A percentile compares a stretch with the other conserved stretches of the same genome.
Conservation (phyloP, 371 early-diverging fungal species). For the Syncephalis fuscata region DNA sequence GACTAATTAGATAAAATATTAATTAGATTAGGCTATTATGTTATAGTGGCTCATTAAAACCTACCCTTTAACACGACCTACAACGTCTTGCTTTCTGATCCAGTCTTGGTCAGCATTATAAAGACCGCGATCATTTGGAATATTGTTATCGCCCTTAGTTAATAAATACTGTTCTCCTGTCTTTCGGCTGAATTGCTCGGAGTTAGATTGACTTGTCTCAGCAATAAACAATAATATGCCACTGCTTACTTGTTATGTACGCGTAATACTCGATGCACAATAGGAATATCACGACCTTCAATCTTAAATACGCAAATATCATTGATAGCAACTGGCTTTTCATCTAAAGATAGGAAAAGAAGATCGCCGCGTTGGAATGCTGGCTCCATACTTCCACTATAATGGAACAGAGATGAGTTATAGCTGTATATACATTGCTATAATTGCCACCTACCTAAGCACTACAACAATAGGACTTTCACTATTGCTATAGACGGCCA, state of each 20-base stretch:
- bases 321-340: conserved; percentile 63
- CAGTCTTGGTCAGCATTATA: conserved; percentile 83
- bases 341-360: conserved; percentile 64
- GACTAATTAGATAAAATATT: conserved; percentile 19
- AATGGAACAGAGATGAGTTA: not conserved
- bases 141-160: conserved; percentile 99
- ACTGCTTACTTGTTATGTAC: conserved; percentile 56
- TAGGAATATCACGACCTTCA: conserved; percentile 83
- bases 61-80: conserved; percentile 78
- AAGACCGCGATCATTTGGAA: conserved; percentile 82
- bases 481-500: conserved; percentile 72
- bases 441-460: conserved; percentile 27
- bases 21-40: too few relatives aligned
- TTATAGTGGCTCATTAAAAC: conserved; percentile 9
- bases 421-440: conserved; percentile 1
- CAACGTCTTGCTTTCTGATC: conserved; percentile 72
- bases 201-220: not conserved
- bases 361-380: conserved; percentile 97
- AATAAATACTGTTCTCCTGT: conserved; percentile 63
- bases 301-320: conserved; percentile 97
- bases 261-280: conserved; percentile 94
- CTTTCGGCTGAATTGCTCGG: conserved; percentile 16
- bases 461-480: conserved; percentile 99
- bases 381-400: conserved; percentile 97
- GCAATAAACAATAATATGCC: not conserved